Evolutionary conservation across 371 early-diverging fungal species (phyloP), one percentile per base, ranked within the genome.

Genomic region (Mucor mucedo): DNA sequence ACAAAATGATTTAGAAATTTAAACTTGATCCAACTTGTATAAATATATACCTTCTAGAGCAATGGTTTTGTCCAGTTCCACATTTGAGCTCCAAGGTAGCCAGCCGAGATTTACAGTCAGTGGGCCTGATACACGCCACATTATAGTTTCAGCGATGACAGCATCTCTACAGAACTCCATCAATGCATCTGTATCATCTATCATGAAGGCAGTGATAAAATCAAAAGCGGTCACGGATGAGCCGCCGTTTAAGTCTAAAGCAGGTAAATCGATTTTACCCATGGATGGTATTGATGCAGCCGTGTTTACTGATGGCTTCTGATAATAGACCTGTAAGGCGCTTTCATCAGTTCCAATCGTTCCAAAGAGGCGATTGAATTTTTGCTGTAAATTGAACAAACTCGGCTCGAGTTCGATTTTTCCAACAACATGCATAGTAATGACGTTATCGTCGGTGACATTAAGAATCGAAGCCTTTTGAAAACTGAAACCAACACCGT

Each of bases 91-190:
- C 40, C 64, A 68, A 8, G 78, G 78, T 6, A 75, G 38, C 78
- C 78, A 76, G 1, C 78, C 82, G 0, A 75, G 8, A 7, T 62
- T 48, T 0, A 79, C 48, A 0, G 63, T 59, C 3, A 79, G 54
- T 2, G 72, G 75, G 8, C 82, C 82, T 1, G 39, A 10, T 0
- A 82, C 53, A 27, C 58, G 58, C 82, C 82, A 82, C 52, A 68
- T 40, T 11, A 82, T 75, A 11, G 61, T 62, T 32, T 66, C 65
- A 9, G 70, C 63, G 3, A 58, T 45, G 10, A 82, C 75, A 8
- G 82, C 82, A 29, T 76, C 72, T 52, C 72, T 69, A 48, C 78
- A 77, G 50, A 82, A 82, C 3, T 35, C 53, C 58, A 76, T 71
- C 27, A 82, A 68, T 10, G 75, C 75, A 14, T 69, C 53, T 9